Evolutionary conservation across 768 basidiomycete species (phyloP), one percentile per base, ranked within the genome.

Genomic region (Cystobasidiopsis lactophilus): DNA sequence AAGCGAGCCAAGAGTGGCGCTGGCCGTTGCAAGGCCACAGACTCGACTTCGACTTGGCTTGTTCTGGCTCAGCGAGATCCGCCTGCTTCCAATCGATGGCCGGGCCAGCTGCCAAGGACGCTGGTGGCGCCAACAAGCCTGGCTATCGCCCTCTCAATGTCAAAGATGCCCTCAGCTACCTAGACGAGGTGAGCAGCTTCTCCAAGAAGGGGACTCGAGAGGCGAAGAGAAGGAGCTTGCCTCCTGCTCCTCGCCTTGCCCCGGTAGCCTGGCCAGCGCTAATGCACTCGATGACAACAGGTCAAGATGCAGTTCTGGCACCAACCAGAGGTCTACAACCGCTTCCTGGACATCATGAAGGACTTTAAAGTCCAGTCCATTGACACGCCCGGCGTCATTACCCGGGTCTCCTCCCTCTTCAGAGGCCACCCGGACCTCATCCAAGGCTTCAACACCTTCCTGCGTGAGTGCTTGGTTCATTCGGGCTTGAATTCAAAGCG

Each of bases 371-470:
- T 29, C 24, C 7, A 47, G 69, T 93, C 89, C 35, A 95, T 98
- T 65, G 89, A 95, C 67, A 98, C 91, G 0, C 91, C 91, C 0
- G 89, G 86, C 33, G 93, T 98, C 50, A 98, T 98, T 64, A 78
- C 80, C 62, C 85, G 89, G 52, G 91, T 95, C 31, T 89, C 86
- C 0, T 75, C 79, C 50, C 77, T 98, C 23, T 96, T 98, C 70
- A 77, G 78, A 50, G 85, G 85, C 1, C 86, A 95, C 62, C 84
- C 85, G 0, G 65, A 71, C 3, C 79, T 98, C 55, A 93, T 98
- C 40, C 85, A 93, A 68, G 52, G 52, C 52, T 52, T 50, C 48
- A 31, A 50, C 13, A 50, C 48, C 29, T 47, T 47, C 29, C 45
- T 47, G 11, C 45, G 50, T 51, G 24, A 51, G 50, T 35, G 31